Conservation (phyloP, 306 rosid genomes). For the Cucurbita ficifolia region DNA sequence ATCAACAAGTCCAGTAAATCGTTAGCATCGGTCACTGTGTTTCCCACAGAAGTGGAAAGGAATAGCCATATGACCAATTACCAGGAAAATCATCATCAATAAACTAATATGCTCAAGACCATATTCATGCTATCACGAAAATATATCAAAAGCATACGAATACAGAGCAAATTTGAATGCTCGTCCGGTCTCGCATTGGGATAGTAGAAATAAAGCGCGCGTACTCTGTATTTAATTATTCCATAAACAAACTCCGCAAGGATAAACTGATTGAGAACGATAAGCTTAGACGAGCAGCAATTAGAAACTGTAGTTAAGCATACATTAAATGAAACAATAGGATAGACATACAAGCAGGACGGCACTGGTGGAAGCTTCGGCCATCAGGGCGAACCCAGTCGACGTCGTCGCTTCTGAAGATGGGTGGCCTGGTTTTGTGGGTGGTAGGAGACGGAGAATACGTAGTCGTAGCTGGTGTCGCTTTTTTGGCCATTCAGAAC, state of each 20-base stretch:
- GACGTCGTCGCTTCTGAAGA: conserved; percentile 23
- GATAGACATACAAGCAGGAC: conserved; percentile 60
- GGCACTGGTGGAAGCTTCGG: conserved; percentile 77
- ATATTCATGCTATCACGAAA: background rate
- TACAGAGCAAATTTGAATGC: background rate
- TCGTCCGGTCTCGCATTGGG: background rate
- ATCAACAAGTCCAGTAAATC: no score
- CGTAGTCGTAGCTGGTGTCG: conserved; percentile 41
- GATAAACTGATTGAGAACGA: background rate
- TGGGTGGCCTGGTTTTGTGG: conserved; percentile 22
- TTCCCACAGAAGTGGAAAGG: background rate
- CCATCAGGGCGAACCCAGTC: conserved; percentile 83
- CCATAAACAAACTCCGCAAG: no score
- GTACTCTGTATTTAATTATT: background rate
- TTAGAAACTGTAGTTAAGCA: background rate
- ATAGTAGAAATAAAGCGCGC: background rate
- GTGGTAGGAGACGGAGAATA: conserved; percentile 54
- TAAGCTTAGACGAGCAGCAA: background rate
- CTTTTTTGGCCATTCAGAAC: conserved; percentile 43
- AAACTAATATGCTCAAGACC: background rate
- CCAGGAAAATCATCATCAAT: background rate
- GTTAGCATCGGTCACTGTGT: background rate
- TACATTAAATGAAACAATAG: background rate
- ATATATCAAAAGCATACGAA: background rate
- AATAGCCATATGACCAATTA: background rate